Evolutionary conservation across 202 grass and related monocot genomes (phyloP).

Genomic region (Setaria viridis): DNA sequence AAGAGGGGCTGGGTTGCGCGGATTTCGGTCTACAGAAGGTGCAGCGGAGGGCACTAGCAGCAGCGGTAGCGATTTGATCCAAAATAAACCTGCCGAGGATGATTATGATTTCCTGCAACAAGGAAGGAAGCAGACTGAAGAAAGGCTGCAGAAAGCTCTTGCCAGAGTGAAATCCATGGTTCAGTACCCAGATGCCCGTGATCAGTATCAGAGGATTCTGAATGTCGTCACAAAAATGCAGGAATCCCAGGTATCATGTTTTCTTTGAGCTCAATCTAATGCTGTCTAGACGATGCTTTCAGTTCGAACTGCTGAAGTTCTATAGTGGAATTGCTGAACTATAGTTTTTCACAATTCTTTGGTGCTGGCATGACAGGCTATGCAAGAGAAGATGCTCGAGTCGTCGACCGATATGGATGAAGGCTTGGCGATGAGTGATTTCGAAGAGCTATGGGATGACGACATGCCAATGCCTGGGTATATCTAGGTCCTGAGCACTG

Average conservation of each 20-base stretch:
- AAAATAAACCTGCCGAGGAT: slow-evolving; percentile 61
- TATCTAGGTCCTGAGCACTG: slow-evolving; percentile 42
- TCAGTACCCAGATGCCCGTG: slow-evolving; percentile 97
- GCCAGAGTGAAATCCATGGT: slow-evolving; percentile 96
- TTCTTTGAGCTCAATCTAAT: background rate
- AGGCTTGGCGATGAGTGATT: slow-evolving; percentile 66
- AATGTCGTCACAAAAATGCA: slow-evolving; percentile 83
- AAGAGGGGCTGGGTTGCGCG: slow-evolving; percentile 73
- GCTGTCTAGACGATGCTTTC: background rate
- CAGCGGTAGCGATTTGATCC: slow-evolving; percentile 35
- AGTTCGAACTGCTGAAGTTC: background rate
- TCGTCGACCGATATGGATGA: slow-evolving; percentile 65
- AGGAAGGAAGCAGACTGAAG: slow-evolving; percentile 86
- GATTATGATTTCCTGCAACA: slow-evolving; percentile 87
- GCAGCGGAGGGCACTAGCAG: slow-evolving; percentile 45
- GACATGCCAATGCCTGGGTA: slow-evolving; percentile 55
- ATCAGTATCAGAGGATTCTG: slow-evolving; percentile 88
- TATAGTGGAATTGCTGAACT: slow-evolving; percentile 18
- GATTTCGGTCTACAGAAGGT: slow-evolving; percentile 65
- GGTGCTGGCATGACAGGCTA: slow-evolving; percentile 59
- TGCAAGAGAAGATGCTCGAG: slow-evolving; percentile 67
- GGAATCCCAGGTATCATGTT: slow-evolving; percentile 77
- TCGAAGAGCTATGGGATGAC: slow-evolving; percentile 83
- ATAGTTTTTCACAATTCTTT: slow-evolving; percentile 12
- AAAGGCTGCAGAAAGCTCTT: slow-evolving; percentile 95